A percentile compares a stretch with the other conserved stretches of the same genome.
phyloP scores from a whole-genome alignment of 352 stramenopile genomes.

The Globisporangium emineosum region DNA sequence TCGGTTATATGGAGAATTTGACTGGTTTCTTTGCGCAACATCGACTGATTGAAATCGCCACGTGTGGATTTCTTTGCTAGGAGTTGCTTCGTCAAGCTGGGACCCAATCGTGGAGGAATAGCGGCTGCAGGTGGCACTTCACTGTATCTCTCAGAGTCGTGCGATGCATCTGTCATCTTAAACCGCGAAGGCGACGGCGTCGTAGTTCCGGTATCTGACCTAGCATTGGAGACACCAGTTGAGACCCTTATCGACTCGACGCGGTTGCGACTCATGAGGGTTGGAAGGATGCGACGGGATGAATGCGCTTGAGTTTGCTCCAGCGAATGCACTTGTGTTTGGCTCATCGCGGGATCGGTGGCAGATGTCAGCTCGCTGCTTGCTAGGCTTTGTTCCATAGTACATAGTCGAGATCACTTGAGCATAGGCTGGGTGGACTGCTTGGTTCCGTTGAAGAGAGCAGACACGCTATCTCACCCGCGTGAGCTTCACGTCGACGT shows the following conservation, averaged over 20 bases:
- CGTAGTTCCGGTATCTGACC: neutral
- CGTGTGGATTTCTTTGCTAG: neutral
- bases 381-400: constrained; percentile 5
- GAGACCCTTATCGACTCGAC: neutral
- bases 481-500: neutral
- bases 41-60: constrained; percentile 11
- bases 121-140: neutral
- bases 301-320: neutral
- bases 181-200: neutral
- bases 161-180: constrained; percentile 6
- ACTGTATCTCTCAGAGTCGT: neutral
- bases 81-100: neutral
- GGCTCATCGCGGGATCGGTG: neutral
- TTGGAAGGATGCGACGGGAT: neutral
- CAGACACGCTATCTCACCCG: neutral
- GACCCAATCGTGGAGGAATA: neutral
- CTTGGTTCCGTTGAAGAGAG: neutral
- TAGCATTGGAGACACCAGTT: neutral
- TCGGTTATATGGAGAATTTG: constrained; percentile 13
- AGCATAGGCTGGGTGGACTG: neutral
- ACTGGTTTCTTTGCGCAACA: constrained; percentile 13
- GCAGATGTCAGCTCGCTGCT: neutral
- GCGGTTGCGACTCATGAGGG: neutral
- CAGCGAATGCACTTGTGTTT: neutral
- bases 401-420: constrained; percentile 7